Evolutionary conservation across 257 asterid species (phyloP).

Genomic region (Knoxia roxburghii): DNA sequence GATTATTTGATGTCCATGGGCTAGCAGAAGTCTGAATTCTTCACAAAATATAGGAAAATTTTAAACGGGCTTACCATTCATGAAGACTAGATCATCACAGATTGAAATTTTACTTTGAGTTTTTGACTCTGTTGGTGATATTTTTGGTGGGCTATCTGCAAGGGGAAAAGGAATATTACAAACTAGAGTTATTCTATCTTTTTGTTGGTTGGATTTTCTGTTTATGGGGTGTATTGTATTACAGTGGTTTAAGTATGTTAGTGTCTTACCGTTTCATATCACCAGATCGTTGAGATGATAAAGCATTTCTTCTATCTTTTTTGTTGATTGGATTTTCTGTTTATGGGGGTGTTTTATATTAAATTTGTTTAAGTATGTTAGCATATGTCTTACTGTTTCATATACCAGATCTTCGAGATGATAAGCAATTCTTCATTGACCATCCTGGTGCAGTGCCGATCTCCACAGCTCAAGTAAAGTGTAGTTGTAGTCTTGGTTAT

Average conservation of each 20-base stretch:
- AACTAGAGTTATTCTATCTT: not conserved
- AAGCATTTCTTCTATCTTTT: slow-evolving; percentile 82
- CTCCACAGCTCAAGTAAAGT: slow-evolving; percentile 69
- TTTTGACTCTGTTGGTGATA: not conserved
- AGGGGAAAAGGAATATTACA: not conserved
- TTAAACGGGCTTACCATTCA: not conserved
- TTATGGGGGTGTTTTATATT: not conserved
- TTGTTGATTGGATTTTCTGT: slow-evolving; percentile 3
- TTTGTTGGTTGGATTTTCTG: slow-evolving; percentile 4
- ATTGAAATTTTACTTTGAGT: not conserved
- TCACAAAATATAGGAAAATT: not conserved
- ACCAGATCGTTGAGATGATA: slow-evolving; percentile 93
- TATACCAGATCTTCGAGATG: slow-evolving; percentile 85
- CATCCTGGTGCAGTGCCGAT: slow-evolving; percentile 96
- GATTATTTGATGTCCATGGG: not conserved
- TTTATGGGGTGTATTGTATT: not conserved
- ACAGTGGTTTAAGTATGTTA: not conserved
- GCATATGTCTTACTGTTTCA: not conserved
- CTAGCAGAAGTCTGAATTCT: not conserved
- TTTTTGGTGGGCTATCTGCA: not conserved
- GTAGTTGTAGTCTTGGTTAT: not conserved
- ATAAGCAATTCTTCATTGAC: slow-evolving; percentile 76
- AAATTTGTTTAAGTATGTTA: not conserved
- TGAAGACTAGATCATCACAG: not conserved
- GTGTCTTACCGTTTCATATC: not conserved